These are phyloP conservation scores for Gossypium gossypioides DNA, from an alignment of 441 rosid species.

Conservation along the genomic window DNA sequence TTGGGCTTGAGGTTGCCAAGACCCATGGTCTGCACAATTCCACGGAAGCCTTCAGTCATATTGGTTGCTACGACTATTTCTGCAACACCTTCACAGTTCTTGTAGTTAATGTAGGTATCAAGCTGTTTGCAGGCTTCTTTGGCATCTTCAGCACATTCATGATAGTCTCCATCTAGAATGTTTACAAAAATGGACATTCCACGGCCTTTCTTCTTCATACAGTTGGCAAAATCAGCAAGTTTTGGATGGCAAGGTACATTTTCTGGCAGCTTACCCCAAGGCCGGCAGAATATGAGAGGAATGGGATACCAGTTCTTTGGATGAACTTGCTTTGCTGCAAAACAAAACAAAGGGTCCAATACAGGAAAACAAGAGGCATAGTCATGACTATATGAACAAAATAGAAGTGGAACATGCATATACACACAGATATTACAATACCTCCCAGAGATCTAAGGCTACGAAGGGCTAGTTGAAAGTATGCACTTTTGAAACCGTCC, in stretches of 20 bases:
- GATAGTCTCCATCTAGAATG: constrained; percentile 87
- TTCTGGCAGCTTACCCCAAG: constrained; percentile 98
- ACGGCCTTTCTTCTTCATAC: constrained; percentile 98
- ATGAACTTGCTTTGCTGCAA: constrained; percentile 95
- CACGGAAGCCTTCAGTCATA: constrained; percentile 95
- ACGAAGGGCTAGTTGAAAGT: constrained; percentile 96
- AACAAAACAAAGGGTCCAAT: constrained; percentile 2
- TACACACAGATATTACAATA: constrained; percentile 14
- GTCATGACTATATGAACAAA: neutral
- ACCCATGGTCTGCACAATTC: constrained; percentile 96
- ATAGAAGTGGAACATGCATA: constrained; percentile 6
- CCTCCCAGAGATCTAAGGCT: constrained; percentile 99
- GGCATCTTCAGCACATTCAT: constrained; percentile 91
- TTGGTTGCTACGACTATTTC: constrained; percentile 93
- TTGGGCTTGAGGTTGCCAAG: constrained; percentile 96
- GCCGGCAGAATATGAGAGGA: constrained; percentile 93
- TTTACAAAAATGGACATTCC: constrained; percentile 85
- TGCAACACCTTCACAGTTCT: constrained; percentile 95
- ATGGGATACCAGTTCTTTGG: constrained; percentile 99
- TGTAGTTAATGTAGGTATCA: constrained; percentile 78
- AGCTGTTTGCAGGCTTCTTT: constrained; percentile 84
- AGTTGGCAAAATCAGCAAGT: constrained; percentile 96
- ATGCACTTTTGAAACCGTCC: constrained; percentile 98
- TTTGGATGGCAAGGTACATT: constrained; percentile 98
- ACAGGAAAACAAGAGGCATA: neutral